Evolutionary conservation across 208 protist species (phyloP).

Genomic region (Crithidia brevicula): DNA sequence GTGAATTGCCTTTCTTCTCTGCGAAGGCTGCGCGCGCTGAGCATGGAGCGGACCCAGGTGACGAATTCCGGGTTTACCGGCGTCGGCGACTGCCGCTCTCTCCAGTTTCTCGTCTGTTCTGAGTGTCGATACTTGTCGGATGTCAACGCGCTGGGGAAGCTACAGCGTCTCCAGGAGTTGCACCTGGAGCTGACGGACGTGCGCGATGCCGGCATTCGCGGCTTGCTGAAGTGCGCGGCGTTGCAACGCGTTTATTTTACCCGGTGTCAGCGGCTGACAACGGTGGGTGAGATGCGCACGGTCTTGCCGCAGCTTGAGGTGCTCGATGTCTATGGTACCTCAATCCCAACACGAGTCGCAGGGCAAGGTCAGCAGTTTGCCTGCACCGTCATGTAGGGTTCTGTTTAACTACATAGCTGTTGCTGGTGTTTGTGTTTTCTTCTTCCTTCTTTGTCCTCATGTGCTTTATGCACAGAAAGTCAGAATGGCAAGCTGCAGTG

Average conservation of each 20-base stretch:
- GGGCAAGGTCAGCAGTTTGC: conserved; percentile 57
- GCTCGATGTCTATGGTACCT: conserved; percentile 84
- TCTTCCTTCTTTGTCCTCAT: neutral
- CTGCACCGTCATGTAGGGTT: conserved; percentile 60
- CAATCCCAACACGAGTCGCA: conserved; percentile 55
- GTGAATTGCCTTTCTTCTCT: conserved; percentile 51
- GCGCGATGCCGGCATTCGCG: conserved; percentile 47
- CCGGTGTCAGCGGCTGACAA: conserved; percentile 60
- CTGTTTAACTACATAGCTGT: neutral
- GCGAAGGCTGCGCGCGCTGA: conserved; percentile 42
- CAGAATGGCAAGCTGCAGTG: too few relatives aligned
- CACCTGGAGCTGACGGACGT: conserved; percentile 60
- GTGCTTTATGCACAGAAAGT: too few relatives aligned
- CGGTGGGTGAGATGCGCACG: conserved; percentile 43
- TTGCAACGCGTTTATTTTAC: conserved; percentile 70
- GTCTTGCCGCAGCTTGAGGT: conserved; percentile 56
- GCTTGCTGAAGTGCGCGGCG: conserved; percentile 48
- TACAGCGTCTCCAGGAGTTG: conserved; percentile 56
- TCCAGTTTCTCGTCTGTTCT: conserved; percentile 57
- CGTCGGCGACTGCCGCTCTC: conserved; percentile 44
- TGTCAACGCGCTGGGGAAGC: conserved; percentile 54
- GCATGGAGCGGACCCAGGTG: conserved; percentile 59
- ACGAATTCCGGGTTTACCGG: conserved; percentile 60
- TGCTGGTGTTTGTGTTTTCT: too few relatives aligned
- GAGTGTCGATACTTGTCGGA: conserved; percentile 72